phyloP scores from a whole-genome alignment of 352 stramenopile genomes.

The Stramenopiles sp. region DNA sequence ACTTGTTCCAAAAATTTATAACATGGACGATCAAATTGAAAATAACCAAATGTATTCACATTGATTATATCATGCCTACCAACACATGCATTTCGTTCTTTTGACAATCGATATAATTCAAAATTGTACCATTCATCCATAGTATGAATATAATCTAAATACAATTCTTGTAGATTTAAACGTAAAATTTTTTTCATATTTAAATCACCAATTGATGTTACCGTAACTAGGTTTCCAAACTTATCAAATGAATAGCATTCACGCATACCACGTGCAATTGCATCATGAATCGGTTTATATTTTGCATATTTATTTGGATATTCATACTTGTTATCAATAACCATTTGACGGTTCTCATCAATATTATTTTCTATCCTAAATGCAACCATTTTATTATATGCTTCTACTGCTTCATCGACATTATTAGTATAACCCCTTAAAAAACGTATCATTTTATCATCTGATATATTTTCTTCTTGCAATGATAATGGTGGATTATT shows the following conservation, averaged over 20 bases:
- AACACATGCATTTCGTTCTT: neutral
- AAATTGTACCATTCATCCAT: conserved; percentile 7
- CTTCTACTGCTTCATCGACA: neutral
- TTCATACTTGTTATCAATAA: neutral
- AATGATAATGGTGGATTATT: neutral
- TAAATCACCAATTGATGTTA: conserved; percentile 2
- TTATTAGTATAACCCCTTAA: neutral
- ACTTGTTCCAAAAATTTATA: conserved; percentile 2
- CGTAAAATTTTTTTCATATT: neutral
- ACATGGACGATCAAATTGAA: conserved; percentile 2
- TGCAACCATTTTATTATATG: neutral
- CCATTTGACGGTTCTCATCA: neutral
- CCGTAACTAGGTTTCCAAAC: conserved; percentile 7
- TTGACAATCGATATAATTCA: neutral
- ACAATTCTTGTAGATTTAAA: neutral
- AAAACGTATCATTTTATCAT: conserved; percentile 3
- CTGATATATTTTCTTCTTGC: neutral
- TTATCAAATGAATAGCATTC: conserved; percentile 10
- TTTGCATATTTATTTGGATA: neutral
- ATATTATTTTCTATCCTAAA: neutral
- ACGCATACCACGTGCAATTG: neutral
- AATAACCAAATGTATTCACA: neutral
- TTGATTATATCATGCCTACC: conserved; percentile 5
- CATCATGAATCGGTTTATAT: conserved; percentile 1
- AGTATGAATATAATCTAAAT: neutral